phyloP scores from a whole-genome alignment of 2,329 filamentous ascomycete species.

The Fusarium metavorans region DNA sequence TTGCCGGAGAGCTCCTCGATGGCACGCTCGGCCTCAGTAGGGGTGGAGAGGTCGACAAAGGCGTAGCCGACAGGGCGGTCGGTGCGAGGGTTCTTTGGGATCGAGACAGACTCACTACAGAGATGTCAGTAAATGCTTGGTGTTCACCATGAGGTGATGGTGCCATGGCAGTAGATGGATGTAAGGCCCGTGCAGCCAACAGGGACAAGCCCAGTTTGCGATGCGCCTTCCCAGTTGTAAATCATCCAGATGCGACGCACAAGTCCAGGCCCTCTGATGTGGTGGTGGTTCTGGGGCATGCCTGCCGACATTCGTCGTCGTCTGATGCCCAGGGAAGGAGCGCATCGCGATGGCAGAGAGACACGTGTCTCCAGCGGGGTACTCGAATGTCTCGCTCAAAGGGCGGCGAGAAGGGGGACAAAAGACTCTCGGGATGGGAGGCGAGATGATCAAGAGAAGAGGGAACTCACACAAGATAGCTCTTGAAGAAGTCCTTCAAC shows the following conservation, averaged over 20 bases:
- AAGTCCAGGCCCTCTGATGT: slow-evolving; percentile 6
- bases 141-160: background rate
- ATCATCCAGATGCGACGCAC: background rate
- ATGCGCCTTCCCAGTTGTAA: background rate
- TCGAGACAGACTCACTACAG: slow-evolving; percentile 93
- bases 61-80: slow-evolving; percentile 98
- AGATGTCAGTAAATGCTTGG: slow-evolving; percentile 43
- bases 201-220: background rate
- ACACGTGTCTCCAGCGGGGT: slow-evolving; percentile 43
- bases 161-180: background rate
- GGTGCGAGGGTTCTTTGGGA: slow-evolving; percentile 99
- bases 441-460: slow-evolving; percentile 6
- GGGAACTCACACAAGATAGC: slow-evolving; percentile 93
- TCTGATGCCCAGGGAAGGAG: slow-evolving; percentile 18
- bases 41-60: slow-evolving; percentile 97
- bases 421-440: background rate
- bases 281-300: slow-evolving; percentile 12
- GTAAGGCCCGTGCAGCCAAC: background rate
- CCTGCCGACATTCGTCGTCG: slow-evolving; percentile 23
- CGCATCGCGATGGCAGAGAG: slow-evolving; percentile 25
- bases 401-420: background rate
- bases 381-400: background rate
- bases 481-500: slow-evolving; percentile 99
- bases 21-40: slow-evolving; percentile 93
- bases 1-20: slow-evolving; percentile 96